Conservation (phyloP, 129 eudicot genomes). For the carrot (Daucus carota) region DH1_v3.0 NC_030389.2:34464501-34465000, state of each 20-base stretch:
- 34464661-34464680: neutral
- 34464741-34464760: conserved; percentile 29
- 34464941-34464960: neutral
- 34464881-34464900: neutral
- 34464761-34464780: conserved; percentile 46
- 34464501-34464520: neutral
- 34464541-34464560: neutral
- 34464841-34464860: neutral
- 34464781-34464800: conserved; percentile 44
- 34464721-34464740: conserved; percentile 16
- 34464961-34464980: conserved; percentile 2
- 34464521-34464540: neutral
- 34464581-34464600: conserved; percentile 7
- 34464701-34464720: neutral
- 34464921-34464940: neutral
- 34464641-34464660: neutral
- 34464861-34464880: neutral
- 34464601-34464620: neutral
- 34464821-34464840: neutral
- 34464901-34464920: neutral
- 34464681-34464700: neutral
- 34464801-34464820: conserved; percentile 22
- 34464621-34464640: neutral
- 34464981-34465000: neutral
- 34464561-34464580: neutral